Conservation (phyloP, 2,329 filamentous ascomycete genomes). For the Trichoderma arundinaceum region DNA sequence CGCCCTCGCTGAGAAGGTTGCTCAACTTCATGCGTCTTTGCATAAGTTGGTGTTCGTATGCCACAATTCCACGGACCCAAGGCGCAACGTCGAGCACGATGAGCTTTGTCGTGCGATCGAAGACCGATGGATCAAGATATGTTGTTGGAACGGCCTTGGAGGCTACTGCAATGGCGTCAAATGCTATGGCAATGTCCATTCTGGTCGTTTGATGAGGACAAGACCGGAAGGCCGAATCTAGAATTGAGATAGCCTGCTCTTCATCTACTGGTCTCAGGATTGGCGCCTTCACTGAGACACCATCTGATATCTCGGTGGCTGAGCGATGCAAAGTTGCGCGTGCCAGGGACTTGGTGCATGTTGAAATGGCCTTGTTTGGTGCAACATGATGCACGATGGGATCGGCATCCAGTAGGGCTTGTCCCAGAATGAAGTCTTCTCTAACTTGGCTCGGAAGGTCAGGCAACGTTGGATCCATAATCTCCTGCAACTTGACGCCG, state of each 20-base stretch:
- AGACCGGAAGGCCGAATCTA: constrained; percentile 48
- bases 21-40: constrained; percentile 68
- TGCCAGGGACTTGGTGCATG: constrained; percentile 40
- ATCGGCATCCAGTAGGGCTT: constrained; percentile 55
- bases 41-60: constrained; percentile 74
- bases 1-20: constrained; percentile 65
- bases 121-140: constrained; percentile 70
- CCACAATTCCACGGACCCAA: constrained; percentile 84
- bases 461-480: constrained; percentile 68
- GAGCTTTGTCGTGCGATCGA: constrained; percentile 71
- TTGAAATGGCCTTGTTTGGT: constrained; percentile 39
- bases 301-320: not conserved
- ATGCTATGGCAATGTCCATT: constrained; percentile 62
- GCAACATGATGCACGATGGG: constrained; percentile 41
- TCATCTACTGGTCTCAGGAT: constrained; percentile 44
- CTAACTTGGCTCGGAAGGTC: constrained; percentile 53
- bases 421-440: constrained; percentile 59
- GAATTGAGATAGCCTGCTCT: constrained; percentile 41
- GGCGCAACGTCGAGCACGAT: constrained; percentile 83
- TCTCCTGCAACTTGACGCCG: constrained; percentile 52
- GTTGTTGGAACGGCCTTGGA: constrained; percentile 48
- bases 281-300: not conserved
- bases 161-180: constrained; percentile 63
- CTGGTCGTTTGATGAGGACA: constrained; percentile 48
- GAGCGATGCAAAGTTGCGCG: not conserved